Base-by-base conservation (phyloP, 176 grass and related monocot species). In the Cymbopogon citratus region DNA sequence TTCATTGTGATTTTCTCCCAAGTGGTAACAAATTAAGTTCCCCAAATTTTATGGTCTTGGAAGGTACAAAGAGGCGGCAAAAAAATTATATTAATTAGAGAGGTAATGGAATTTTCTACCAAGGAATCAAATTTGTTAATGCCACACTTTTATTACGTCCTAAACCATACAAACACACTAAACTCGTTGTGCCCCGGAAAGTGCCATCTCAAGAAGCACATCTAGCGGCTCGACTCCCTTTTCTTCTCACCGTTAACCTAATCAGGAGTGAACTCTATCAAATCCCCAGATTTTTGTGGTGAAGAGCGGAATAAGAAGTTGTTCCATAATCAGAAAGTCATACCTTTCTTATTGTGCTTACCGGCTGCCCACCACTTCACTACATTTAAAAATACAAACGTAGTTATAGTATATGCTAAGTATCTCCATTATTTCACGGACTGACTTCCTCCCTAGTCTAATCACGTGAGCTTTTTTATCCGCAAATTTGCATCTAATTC, bases 391-490 rank as follows among this genome's bases (percentile, higher is more conserved):
- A 81, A 73, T 33, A 77, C 63, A 41, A 72, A 33, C 39, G 3
- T 52, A 15, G 1, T 1, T 34, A 34, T 34, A 4, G 11, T 39
- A 39, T 39, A 39, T 39, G 77, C 26, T 54, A 34, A 34, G 48
- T 70, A 75, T 69, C 63, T 63, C 51, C 65, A 77, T 71, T 82
- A 77, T 71, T 82, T 26, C 80, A 44, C 56, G 66, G 33, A 7
- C 49, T 71, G 10, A 64, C 19, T 64, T 73, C 65, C 51, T 70
- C 33, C 34, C 3, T 8, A 18, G 87, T 85, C 77, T 25, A 54
- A 76, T 85, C 77, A 64, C 40, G 73, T 78, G 64, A 70, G 25
- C 71, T 54, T 81, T 54, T 76, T 75, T 76, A 70, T 63, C 71
- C 71, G 31, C 63, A 51, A 23, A 13, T 19, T 5, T 27, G 81